Percentiles rank a stretch among this genome's conserved stretches.
Evolutionary conservation across 2,329 filamentous ascomycete species (phyloP).

Genomic region (Rutstroemia sp.): DNA sequence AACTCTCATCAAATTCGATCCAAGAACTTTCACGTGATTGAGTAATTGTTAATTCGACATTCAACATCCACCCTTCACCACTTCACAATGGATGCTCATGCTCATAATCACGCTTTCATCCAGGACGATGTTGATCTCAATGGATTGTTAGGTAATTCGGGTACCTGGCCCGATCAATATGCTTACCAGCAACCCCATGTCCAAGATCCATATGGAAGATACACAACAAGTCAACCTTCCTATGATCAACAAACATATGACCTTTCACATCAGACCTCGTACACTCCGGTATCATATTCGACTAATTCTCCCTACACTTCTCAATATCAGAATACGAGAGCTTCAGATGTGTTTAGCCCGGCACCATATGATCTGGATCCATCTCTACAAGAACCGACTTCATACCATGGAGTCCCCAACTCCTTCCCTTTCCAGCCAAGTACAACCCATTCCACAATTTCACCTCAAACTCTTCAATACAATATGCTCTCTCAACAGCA

Average conservation of each 20-base stretch:
- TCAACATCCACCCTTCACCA: background rate
- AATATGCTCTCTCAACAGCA: slow-evolving; percentile 16
- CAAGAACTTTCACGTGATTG: background rate
- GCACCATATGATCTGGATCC: slow-evolving; percentile 22
- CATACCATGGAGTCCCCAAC: slow-evolving; percentile 19
- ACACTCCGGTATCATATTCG: slow-evolving; percentile 18
- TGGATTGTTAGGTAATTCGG: slow-evolving; percentile 21
- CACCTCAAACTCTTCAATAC: slow-evolving; percentile 28
- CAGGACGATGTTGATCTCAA: slow-evolving; percentile 23
- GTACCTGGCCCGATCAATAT: slow-evolving; percentile 23
- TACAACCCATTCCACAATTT: slow-evolving; percentile 18
- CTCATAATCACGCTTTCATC: slow-evolving; percentile 23
- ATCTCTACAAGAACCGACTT: slow-evolving; percentile 19
- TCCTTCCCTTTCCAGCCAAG: slow-evolving; percentile 23
- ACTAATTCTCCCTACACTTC: slow-evolving; percentile 23
- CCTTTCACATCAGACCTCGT: slow-evolving; percentile 21
- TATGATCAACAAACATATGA: slow-evolving; percentile 21
- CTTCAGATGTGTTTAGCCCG: slow-evolving; percentile 21
- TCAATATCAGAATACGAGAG: slow-evolving; percentile 23
- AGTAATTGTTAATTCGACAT: background rate
- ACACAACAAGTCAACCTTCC: slow-evolving; percentile 13
- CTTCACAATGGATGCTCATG: slow-evolving; percentile 23
- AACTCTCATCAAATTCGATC: too few species aligned
- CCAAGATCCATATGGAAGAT: slow-evolving; percentile 20
- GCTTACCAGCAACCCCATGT: slow-evolving; percentile 15